Conservation (phyloP, 2,329 filamentous ascomycete species). For the Ascomycota sp. region DNA sequence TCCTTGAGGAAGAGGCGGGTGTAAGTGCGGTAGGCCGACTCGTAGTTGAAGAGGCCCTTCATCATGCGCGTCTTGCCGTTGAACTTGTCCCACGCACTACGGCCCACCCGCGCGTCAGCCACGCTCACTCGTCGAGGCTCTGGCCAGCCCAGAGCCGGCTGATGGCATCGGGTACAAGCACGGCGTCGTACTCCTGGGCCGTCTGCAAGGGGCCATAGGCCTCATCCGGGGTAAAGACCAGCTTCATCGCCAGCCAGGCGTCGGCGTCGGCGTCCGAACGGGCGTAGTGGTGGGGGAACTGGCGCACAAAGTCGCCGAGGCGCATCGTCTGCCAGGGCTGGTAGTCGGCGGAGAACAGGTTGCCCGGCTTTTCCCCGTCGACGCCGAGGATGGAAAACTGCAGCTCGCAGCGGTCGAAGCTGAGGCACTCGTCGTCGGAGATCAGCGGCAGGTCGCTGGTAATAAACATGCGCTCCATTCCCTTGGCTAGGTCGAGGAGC, state of each 20-base stretch:
- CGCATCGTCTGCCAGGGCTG: slow-evolving; percentile 21
- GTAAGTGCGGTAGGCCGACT: slow-evolving; percentile 39
- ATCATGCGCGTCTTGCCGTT: slow-evolving; percentile 50
- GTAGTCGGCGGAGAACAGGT: slow-evolving; percentile 31
- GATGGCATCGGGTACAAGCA: too few species aligned
- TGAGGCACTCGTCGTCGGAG: slow-evolving; percentile 15
- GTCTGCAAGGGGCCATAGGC: slow-evolving; percentile 31
- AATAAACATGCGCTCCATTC: slow-evolving; percentile 47
- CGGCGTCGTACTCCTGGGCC: slow-evolving; percentile 33
- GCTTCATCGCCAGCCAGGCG: slow-evolving; percentile 39
- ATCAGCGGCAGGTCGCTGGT: slow-evolving; percentile 33
- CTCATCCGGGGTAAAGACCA: slow-evolving; percentile 40
- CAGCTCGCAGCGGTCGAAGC: slow-evolving; percentile 35
- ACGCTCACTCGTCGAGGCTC: too few species aligned
- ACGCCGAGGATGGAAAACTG: slow-evolving; percentile 33
- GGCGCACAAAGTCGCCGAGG: slow-evolving; percentile 19
- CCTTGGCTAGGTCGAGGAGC: slow-evolving; percentile 33
- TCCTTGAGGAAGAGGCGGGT: slow-evolving; percentile 37
- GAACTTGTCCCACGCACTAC: slow-evolving; percentile 39
- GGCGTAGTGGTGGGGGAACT: slow-evolving; percentile 10
- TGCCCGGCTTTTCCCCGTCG: slow-evolving; percentile 14
- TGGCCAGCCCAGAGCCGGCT: too few species aligned
- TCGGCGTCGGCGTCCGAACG: slow-evolving; percentile 10
- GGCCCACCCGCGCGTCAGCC: neutral
- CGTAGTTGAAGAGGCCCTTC: slow-evolving; percentile 52